Base-by-base conservation (phyloP, 2,329 filamentous ascomycete species). In the Exophiala mesophila region DNA sequence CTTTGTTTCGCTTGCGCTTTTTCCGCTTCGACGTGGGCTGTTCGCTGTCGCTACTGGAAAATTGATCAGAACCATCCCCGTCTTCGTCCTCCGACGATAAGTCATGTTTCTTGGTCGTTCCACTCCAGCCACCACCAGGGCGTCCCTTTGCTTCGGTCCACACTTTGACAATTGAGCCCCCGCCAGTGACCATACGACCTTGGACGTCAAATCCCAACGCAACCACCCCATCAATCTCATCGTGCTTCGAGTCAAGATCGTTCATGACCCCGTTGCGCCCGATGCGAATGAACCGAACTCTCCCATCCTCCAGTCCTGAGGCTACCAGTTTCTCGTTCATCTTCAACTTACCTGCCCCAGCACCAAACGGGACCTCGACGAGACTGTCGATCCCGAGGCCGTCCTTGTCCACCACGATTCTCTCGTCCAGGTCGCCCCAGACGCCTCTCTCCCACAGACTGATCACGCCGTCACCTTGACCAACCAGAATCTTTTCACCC, bases 351-450 rank as follows among this genome's bases (percentile, higher is more conserved):
- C 76, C 74, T 47, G 78, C 72, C 1, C 80, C 80, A 29, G 89
- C 70, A 13, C 77, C 78, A 23, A 83, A 78, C 0, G 88, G 88
- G 13, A 92, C 70, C 39, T 83, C 65, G 1, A 78, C 73, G 47
- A 96, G 70, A n/a, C 80, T 76, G 58, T 97, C 90, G 30, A 96
- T 68, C 46, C 85, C 87, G 62, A 94, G 88, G 32, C 78, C 86
- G 6, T 79, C 83, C 19, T 68, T 64, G 53, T 88, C 82, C 6
- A 96, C 79, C 36, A 85, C 79, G 56, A 96, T 85, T 39, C 88
- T 78, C 66, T 94, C 88, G 55, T 94, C 86, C 62, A 95, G 88
- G 62, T 97, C 90, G 58, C 94, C 89, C 90, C 92, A 97, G 1
- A 85, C 80, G 1, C 90, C 90, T 54, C 83, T 84, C 63, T 98